Base-by-base conservation (phyloP, 1,139 yeast species). In the Diutina ranongensis region DNA sequence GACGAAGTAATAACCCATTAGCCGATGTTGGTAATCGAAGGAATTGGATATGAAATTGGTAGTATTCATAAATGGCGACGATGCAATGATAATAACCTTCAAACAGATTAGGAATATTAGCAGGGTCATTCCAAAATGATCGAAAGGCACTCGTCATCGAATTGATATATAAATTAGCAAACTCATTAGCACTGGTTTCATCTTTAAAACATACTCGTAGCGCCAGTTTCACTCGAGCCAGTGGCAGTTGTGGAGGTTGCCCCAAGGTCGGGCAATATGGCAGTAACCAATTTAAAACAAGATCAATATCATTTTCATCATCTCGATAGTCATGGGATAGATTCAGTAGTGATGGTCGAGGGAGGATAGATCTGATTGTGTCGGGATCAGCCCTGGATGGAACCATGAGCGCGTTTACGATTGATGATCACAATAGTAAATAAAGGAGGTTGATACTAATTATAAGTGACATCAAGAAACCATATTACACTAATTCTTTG, bases 261-360 rank as follows among this genome's bases (percentile, higher is more conserved):
- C n/a, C n/a, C 7, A 18, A 7, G 3, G 38, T n/a, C 3, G 67
- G 65, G 47, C 59, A 61, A 46, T 51, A 62, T 3, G 71, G 69
- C 45, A 55, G 55, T 33, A 71, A 57, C 72, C 73, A 71, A 46
- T 67, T 55, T 10, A 71, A 57, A 10, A 71, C 56, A 35, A 64
- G 58, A 32, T 62, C 62, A 12, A 69, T 57, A 50, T 71, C 76
- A 50, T 68, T 70, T 49, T 71, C 74, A n/a, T 64, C 55, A 34
- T 70, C 73, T 15, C 56, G 47, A 18, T 46, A 48, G 4, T 48
- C 51, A 12, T 46, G 46, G 25, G 46, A 38, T 10, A 51, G 46
- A 35, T 50, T 52, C 7, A 47, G 25, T 9, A 51, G 50, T 5
- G 47, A 46, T 21, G 46, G 50, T 3, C 46, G 42, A 2, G 53